Evolutionary conservation across 257 asterid genomes (phyloP), one percentile per base, ranked within the genome.

Genomic region (Solanum pinnatisectum): DNA sequence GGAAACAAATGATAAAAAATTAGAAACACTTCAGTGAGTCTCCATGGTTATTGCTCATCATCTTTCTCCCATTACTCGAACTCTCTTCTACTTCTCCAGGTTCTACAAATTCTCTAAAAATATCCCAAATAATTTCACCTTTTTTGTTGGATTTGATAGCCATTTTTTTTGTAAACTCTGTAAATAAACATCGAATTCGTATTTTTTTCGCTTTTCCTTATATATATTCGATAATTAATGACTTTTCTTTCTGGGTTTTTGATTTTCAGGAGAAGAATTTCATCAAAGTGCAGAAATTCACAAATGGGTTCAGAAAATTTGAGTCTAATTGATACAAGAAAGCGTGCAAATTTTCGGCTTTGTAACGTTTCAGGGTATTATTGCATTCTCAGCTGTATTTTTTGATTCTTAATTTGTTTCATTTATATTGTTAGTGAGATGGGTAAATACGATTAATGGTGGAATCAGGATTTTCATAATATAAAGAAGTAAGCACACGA

Each of bases 311-410:
- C 74, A 32, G 98, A 91, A 81, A 90, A 86, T 83, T 23, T 87
- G 82, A 83, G 90, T 52, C 89, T 93, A 89, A 87, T 90, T 88
- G 84, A 39, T 87, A 65, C 86, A 67, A 93, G 59, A 88, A 89
- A 81, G 84, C 89, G 42, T 25, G 96, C 95, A 72, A 88, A 56
- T 87, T 89, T 88, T 78, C 90, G 96, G 74, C 90, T 94, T 22
- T 84, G 93, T 77, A 92, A 87, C 49, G 92, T 95, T 84, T 87
- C 94, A 15, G 96, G 98, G 98, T 94, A 93, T 33, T 35, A 0
- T 30, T 65, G 10, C 70, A 9, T 20, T n/a, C n/a, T 56, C 23
- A 25, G 32, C 33, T 77, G 15, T 44, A 6, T 40, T 22, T 70
- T 68, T n/a, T n/a, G 27, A 5, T 35, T 30, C 60, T 49, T 15